A percentile compares a stretch with the other conserved stretches of the same genome.
Conservation (phyloP, 2,329 filamentous ascomycete genomes). For the Macroventuria anomochaeta region DNA sequence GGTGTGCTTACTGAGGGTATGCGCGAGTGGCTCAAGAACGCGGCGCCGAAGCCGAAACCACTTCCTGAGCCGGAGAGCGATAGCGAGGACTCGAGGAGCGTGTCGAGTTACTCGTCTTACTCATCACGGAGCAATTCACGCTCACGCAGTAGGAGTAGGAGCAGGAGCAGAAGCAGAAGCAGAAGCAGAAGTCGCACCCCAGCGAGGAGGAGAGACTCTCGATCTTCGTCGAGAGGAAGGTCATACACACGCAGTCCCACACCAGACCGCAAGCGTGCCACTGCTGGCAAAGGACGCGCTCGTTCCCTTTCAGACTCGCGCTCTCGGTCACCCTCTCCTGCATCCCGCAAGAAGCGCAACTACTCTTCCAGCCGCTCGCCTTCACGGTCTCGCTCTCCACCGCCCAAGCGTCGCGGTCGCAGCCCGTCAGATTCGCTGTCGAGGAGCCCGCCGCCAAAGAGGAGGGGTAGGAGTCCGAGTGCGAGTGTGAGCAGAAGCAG, state of each 20-base stretch:
- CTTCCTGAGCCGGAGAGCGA: slow-evolving; percentile 46
- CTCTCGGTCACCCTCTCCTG: slow-evolving; percentile 30
- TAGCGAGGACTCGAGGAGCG: slow-evolving; percentile 41
- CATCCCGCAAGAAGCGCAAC: slow-evolving; percentile 29
- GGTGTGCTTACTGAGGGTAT: slow-evolving; percentile 92
- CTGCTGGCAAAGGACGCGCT: slow-evolving; percentile 21
- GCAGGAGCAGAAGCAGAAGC: slow-evolving; percentile 24
- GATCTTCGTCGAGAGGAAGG: slow-evolving; percentile 32
- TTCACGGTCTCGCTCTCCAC: slow-evolving; percentile 25
- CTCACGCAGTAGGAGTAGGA: slow-evolving; percentile 30
- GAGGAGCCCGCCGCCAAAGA: slow-evolving; percentile 22
- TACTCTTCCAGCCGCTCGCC: slow-evolving; percentile 41
- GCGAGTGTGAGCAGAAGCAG: slow-evolving; percentile 13
- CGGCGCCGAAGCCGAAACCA: slow-evolving; percentile 80
- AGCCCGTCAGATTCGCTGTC: slow-evolving; percentile 29
- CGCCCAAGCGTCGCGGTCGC: slow-evolving; percentile 33
- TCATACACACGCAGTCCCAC: slow-evolving; percentile 41
- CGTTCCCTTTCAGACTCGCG: slow-evolving; percentile 29
- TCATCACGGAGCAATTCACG: slow-evolving; percentile 37
- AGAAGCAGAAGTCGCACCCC: slow-evolving; percentile 25
- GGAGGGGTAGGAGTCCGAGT: slow-evolving; percentile 18
- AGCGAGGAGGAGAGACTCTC: slow-evolving; percentile 14
- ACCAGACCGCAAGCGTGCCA: slow-evolving; percentile 31
- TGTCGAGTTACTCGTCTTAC: slow-evolving; percentile 45
- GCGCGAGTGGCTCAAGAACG: slow-evolving; percentile 85